Evolutionary conservation across 2,329 filamentous ascomycete genomes (phyloP).

Genomic region (Aspergillus vadensis): DNA sequence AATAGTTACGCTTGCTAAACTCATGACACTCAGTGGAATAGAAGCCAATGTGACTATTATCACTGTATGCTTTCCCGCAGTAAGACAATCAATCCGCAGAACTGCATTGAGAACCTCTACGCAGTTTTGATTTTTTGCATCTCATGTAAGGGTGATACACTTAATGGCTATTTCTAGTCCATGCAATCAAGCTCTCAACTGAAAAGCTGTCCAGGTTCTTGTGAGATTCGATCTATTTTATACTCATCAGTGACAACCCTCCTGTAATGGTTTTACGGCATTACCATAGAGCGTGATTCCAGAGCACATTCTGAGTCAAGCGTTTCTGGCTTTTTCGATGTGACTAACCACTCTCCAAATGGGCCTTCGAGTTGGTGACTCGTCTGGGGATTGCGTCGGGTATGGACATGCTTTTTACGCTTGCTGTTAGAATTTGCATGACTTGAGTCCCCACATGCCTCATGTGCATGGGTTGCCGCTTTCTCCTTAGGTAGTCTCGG

Average conservation of each 20-base stretch:
- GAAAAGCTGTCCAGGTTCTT: neutral
- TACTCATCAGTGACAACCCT: neutral
- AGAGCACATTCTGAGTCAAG: neutral
- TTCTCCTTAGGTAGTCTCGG: neutral
- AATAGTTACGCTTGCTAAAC: neutral
- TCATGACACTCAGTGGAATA: neutral
- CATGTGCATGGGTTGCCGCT: neutral
- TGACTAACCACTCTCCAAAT: neutral
- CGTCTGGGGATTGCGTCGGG: neutral
- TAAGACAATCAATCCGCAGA: neutral
- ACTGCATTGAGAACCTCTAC: neutral
- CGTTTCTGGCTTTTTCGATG: neutral
- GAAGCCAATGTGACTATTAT: neutral
- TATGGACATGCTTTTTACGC: neutral
- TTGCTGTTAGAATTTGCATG: neutral
- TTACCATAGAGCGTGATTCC: neutral
- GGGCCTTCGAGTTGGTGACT: neutral
- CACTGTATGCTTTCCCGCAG: neutral
- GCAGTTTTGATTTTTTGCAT: neutral
- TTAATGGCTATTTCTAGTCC: neutral
- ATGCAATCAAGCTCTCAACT: neutral
- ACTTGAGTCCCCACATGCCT: no score
- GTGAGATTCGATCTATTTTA: neutral
- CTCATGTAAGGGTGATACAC: neutral
- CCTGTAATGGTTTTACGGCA: neutral